Evolutionary conservation across 1,284 basidiomycete genomes (phyloP).

Genomic region (Rhodotorula mucilaginosa): DNA sequence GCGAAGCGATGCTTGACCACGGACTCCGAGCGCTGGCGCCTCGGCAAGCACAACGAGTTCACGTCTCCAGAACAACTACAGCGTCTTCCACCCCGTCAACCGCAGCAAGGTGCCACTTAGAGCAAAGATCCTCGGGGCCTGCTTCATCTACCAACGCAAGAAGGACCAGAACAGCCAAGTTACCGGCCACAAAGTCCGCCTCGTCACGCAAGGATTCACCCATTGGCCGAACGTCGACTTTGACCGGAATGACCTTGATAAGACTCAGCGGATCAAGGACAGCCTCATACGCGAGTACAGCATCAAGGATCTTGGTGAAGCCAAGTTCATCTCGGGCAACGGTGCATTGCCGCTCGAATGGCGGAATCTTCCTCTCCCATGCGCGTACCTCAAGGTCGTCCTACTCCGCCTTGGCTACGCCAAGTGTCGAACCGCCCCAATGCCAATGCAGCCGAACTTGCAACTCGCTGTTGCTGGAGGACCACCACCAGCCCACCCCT

Average conservation of each 20-base stretch:
- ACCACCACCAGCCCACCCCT: background rate
- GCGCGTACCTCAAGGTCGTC: constrained; percentile 48
- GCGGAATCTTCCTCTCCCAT: constrained; percentile 48
- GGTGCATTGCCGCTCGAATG: constrained; percentile 44
- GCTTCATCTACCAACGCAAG: constrained; percentile 53
- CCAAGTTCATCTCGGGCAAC: constrained; percentile 49
- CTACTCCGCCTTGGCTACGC: constrained; percentile 48
- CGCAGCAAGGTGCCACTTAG: constrained; percentile 30
- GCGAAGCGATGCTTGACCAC: background rate
- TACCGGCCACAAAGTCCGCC: constrained; percentile 49
- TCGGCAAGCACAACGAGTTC: background rate
- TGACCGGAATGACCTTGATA: constrained; percentile 39
- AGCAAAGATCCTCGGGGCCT: constrained; percentile 39
- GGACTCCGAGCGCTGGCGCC: background rate
- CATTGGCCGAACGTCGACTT: constrained; percentile 54
- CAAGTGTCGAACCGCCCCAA: constrained; percentile 48
- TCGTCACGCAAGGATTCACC: constrained; percentile 54
- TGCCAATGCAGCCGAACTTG: constrained; percentile 25
- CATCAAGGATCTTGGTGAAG: constrained; percentile 48
- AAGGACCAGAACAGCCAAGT: constrained; percentile 47
- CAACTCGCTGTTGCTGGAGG: background rate
- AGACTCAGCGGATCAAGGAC: constrained; percentile 42
- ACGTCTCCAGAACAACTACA: background rate
- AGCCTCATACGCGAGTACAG: constrained; percentile 44
- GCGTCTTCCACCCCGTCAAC: background rate